These are phyloP conservation scores for Lodderomyces theae DNA, from an alignment of 1,139 yeast genomes.

Conservation along the genomic window DNA sequence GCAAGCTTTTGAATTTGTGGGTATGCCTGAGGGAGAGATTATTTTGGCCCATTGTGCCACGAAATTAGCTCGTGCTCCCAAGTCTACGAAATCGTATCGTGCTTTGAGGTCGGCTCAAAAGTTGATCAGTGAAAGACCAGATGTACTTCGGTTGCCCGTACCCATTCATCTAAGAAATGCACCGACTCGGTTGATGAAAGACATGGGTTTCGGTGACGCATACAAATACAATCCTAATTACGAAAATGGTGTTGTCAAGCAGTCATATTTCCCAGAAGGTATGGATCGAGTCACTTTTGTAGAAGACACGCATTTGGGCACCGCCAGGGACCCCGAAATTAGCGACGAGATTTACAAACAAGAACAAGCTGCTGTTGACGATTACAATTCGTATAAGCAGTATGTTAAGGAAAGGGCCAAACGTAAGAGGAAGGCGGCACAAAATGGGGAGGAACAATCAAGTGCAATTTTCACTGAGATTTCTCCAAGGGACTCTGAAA, in stretches of 20 bases:
- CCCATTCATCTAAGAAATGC: slow-evolving; percentile 90
- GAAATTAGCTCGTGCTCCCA: slow-evolving; percentile 79
- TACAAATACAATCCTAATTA: slow-evolving; percentile 88
- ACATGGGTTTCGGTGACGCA: slow-evolving; percentile 77
- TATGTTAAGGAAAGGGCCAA: slow-evolving; percentile 8
- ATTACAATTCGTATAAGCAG: slow-evolving; percentile 28
- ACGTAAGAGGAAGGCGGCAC: background rate
- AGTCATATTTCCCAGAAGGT: slow-evolving; percentile 64
- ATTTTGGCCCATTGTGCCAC: slow-evolving; percentile 91
- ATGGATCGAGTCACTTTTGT: slow-evolving; percentile 33
- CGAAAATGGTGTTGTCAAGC: slow-evolving; percentile 68
- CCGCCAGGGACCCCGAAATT: slow-evolving; percentile 26
- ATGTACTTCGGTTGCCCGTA: slow-evolving; percentile 60
- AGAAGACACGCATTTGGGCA: slow-evolving; percentile 39
- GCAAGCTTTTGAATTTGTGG: slow-evolving; percentile 87
- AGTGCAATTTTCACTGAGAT: background rate
- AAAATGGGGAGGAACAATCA: background rate
- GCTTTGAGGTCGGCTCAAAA: slow-evolving; percentile 69
- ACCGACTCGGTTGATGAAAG: slow-evolving; percentile 87
- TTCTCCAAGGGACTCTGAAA: slow-evolving; percentile 7
- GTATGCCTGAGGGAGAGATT: slow-evolving; percentile 93
- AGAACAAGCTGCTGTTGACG: slow-evolving; percentile 23
- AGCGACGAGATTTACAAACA: slow-evolving; percentile 19
- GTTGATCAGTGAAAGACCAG: slow-evolving; percentile 57
- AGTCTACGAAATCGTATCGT: slow-evolving; percentile 80